Percentiles rank a stretch among this genome's conserved stretches.
Evolutionary conservation across 208 protist genomes (phyloP).

Genomic region (Crithidia sp.): DNA sequence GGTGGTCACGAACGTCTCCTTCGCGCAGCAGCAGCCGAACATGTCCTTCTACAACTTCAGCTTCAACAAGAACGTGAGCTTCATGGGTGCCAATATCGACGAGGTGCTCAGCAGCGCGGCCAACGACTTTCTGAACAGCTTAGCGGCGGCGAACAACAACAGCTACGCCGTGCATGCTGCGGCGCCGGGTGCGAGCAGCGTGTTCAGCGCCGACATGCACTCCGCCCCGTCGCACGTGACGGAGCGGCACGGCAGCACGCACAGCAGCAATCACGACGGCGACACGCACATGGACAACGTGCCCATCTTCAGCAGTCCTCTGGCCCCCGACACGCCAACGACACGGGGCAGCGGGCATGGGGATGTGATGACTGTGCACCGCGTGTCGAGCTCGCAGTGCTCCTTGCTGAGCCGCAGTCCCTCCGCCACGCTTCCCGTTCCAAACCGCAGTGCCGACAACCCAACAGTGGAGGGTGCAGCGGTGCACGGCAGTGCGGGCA

Average conservation of each 20-base stretch:
- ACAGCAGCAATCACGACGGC: constrained; percentile 6
- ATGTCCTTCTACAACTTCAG: constrained; percentile 55
- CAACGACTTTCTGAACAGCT: constrained; percentile 58
- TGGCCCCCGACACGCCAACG: constrained; percentile 2
- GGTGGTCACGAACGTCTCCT: constrained; percentile 23
- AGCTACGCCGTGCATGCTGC: background rate
- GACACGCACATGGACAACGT: background rate
- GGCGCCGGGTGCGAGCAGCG: constrained; percentile 17
- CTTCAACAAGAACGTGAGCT: constrained; percentile 63
- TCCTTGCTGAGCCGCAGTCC: constrained; percentile 8
- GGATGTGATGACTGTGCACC: background rate
- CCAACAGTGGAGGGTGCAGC: background rate
- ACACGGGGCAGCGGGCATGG: background rate
- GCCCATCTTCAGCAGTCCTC: constrained; percentile 5
- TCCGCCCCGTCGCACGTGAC: constrained; percentile 1
- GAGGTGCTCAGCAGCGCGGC: constrained; percentile 59
- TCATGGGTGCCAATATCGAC: constrained; percentile 54
- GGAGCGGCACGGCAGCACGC: constrained; percentile 4
- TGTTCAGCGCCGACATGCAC: constrained; percentile 11
- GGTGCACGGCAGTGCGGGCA: background rate
- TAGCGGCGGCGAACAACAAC: constrained; percentile 26
- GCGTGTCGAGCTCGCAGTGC: background rate
- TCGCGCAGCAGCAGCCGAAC: constrained; percentile 24
- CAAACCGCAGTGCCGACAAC: background rate
- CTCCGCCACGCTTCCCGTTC: constrained; percentile 1